Conservation (phyloP, 108 stramenopile species). For the Cyclotella sp. region DNA sequence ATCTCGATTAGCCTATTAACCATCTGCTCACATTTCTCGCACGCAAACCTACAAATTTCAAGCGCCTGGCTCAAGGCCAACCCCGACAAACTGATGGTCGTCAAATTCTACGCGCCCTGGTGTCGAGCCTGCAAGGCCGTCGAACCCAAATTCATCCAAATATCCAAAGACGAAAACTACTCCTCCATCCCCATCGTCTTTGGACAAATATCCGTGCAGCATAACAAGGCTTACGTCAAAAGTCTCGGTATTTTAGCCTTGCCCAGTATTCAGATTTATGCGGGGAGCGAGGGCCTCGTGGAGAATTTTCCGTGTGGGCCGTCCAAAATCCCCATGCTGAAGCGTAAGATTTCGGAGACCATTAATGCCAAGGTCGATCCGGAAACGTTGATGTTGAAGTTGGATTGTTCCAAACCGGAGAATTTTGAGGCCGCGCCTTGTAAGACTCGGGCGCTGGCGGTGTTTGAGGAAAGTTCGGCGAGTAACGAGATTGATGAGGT, state of each 20-base stretch:
- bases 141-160: constrained; percentile 79
- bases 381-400: constrained; percentile 47
- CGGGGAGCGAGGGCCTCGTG: constrained; percentile 52
- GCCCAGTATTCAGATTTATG: constrained; percentile 83
- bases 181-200: constrained; percentile 68
- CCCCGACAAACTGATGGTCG: constrained; percentile 74
- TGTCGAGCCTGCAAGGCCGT: constrained; percentile 83
- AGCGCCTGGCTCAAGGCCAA: constrained; percentile 66
- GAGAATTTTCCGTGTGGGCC: constrained; percentile 93
- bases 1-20: background rate
- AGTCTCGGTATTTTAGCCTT: constrained; percentile 76
- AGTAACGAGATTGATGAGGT: constrained; percentile 52
- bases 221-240: constrained; percentile 86
- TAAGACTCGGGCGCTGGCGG: constrained; percentile 38
- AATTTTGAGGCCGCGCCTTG: constrained; percentile 51
- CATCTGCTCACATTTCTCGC: background rate
- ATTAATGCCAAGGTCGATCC: constrained; percentile 74
- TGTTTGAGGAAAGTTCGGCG: constrained; percentile 23
- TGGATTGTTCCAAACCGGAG: constrained; percentile 42
- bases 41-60: background rate
- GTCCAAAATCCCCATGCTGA: constrained; percentile 82
- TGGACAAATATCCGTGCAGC: constrained; percentile 70
- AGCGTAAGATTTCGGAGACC: constrained; percentile 70
- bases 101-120: constrained; percentile 92
- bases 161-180: constrained; percentile 67